A percentile compares a stretch with the other conserved stretches of the same genome.
phyloP scores from a whole-genome alignment of 1,139 yeast species.

The Ogataea hybrid region DNA sequence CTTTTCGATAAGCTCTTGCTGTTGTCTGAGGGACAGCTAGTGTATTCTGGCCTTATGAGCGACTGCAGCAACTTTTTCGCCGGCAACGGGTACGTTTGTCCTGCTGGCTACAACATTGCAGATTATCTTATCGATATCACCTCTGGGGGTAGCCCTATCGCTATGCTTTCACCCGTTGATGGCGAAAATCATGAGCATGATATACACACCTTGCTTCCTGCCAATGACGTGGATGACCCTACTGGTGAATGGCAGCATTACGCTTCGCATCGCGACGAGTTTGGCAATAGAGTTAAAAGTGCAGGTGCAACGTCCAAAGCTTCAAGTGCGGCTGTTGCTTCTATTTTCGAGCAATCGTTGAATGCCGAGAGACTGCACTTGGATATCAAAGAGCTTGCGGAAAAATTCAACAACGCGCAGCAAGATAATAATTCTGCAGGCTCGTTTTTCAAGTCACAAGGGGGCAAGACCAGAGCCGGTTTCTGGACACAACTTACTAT shows the following conservation, averaged over 20 bases:
- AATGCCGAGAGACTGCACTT: slow-evolving; percentile 31
- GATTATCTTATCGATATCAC: slow-evolving; percentile 91
- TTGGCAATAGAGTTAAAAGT: slow-evolving; percentile 28
- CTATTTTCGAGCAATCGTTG: slow-evolving; percentile 28
- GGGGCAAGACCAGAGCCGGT: slow-evolving; percentile 47
- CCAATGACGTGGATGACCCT: slow-evolving; percentile 45
- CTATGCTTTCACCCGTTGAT: no score
- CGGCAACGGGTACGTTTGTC: slow-evolving; percentile 77
- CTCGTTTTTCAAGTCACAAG: slow-evolving; percentile 37
- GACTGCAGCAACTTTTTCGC: slow-evolving; percentile 72
- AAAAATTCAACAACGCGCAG: slow-evolving; percentile 13
- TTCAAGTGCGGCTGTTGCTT: slow-evolving; percentile 17
- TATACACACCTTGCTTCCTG: slow-evolving; percentile 12
- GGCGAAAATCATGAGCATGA: slow-evolving; percentile 12
- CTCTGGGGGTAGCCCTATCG: slow-evolving; percentile 44
- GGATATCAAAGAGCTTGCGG: slow-evolving; percentile 29
- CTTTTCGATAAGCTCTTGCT: slow-evolving; percentile 79
- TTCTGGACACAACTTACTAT: slow-evolving; percentile 63
- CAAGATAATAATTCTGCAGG: slow-evolving; percentile 11
- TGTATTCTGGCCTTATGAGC: slow-evolving; percentile 82
- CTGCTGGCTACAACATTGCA: slow-evolving; percentile 88
- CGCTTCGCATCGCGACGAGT: slow-evolving; percentile 80
- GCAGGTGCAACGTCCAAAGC: not conserved
- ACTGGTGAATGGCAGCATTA: slow-evolving; percentile 88
- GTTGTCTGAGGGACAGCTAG: slow-evolving; percentile 80